Conservation (phyloP, 1,139 yeast species). For the Suhomyces panamericanus region DNA sequence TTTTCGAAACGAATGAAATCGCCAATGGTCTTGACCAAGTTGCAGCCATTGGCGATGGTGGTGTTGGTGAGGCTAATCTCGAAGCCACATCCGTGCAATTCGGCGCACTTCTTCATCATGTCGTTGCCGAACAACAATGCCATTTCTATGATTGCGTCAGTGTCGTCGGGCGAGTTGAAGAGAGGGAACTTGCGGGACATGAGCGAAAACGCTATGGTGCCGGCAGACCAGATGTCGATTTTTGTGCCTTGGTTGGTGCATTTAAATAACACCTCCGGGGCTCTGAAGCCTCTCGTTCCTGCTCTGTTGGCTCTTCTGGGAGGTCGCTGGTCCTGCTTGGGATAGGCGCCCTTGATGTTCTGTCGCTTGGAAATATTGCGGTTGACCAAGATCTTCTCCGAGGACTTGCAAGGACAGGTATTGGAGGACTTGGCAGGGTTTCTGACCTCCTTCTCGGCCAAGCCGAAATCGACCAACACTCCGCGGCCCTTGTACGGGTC, state of each 20-base stretch:
- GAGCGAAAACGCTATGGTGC: conserved; percentile 76
- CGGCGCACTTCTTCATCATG: conserved; percentile 74
- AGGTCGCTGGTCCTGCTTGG: conserved; percentile 79
- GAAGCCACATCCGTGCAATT: conserved; percentile 83
- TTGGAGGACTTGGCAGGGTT: conserved; percentile 20
- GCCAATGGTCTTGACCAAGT: conserved; percentile 33
- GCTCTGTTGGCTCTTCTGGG: conserved; percentile 96
- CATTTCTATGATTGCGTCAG: conserved; percentile 85
- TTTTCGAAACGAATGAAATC: conserved; percentile 35
- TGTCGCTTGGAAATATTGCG: conserved; percentile 35
- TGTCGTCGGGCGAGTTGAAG: conserved; percentile 84
- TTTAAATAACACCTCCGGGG: conserved; percentile 89
- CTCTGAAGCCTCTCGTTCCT: conserved; percentile 95
- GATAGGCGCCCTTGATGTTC: conserved; percentile 63
- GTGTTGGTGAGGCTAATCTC: conserved; percentile 52
- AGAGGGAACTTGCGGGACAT: conserved; percentile 77
- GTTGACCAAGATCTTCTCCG: conserved; percentile 20
- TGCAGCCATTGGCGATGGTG: conserved; percentile 27
- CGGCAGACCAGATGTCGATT: conserved; percentile 92
- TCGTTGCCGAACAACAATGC: conserved; percentile 80
- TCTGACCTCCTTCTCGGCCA: conserved; percentile 60
- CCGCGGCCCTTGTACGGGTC: conserved; percentile 77
- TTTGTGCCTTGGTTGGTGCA: conserved; percentile 82
- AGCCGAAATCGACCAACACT: conserved; percentile 87
- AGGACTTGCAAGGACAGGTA: conserved; percentile 18